Evolutionary conservation across 345 rosid genomes (phyloP).

Genomic region (Sonneratia caseolaris): DNA sequence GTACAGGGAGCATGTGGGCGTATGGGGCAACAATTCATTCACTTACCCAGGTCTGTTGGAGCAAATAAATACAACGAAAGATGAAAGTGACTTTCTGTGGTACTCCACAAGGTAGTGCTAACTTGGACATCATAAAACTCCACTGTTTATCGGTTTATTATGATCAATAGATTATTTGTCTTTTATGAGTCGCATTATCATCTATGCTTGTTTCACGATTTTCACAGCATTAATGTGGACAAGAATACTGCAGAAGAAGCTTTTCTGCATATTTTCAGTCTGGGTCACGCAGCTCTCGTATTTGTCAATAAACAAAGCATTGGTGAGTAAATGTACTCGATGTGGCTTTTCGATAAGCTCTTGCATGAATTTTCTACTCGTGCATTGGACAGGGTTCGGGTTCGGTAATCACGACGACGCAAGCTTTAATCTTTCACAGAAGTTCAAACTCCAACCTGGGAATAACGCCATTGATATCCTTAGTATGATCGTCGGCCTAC

Average conservation of each 20-base stretch:
- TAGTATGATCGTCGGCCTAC: constrained; percentile 51
- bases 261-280: constrained; percentile 27
- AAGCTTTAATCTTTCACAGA: constrained; percentile 30
- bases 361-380: neutral
- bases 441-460: constrained; percentile 33
- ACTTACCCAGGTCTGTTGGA: constrained; percentile 31
- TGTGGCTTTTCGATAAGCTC: too few species aligned
- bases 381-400: constrained; percentile 30
- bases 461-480: constrained; percentile 45
- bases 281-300: constrained; percentile 59
- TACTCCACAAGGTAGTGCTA: constrained; percentile 37
- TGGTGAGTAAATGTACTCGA: constrained; percentile 14
- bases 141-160: neutral
- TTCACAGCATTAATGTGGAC: constrained; percentile 29
- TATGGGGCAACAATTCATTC: constrained; percentile 41
- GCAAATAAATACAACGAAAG: constrained; percentile 55
- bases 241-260: constrained; percentile 13
- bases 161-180: neutral
- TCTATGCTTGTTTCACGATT: neutral
- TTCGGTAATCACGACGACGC: constrained; percentile 45
- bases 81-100: constrained; percentile 49
- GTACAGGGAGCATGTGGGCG: constrained; percentile 43
- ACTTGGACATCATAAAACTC: neutral
- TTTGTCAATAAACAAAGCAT: constrained; percentile 37
- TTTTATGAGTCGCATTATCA: neutral